These are phyloP conservation scores for Septoria linicola DNA, from an alignment of 2,329 filamentous ascomycete species.

Conservation along the genomic window DNA sequence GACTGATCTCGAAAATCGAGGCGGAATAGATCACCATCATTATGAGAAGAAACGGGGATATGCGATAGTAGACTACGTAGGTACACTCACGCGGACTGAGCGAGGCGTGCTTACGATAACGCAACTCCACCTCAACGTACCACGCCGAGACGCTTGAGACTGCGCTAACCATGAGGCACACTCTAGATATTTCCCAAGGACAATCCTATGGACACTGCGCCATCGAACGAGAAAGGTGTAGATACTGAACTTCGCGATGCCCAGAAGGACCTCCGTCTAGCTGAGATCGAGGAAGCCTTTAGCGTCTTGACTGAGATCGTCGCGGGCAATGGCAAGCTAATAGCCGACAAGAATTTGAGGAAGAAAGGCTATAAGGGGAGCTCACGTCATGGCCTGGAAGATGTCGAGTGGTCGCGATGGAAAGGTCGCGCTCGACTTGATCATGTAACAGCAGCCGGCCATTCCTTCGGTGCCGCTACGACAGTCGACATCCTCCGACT, in stretches of 20 bases:
- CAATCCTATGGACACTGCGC: conserved; percentile 48
- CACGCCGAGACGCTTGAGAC: too few species aligned
- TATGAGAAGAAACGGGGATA: conserved; percentile 32
- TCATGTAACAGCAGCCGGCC: conserved; percentile 62
- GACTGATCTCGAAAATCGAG: conserved; percentile 32
- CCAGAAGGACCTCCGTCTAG: conserved; percentile 62
- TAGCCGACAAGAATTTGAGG: conserved; percentile 56
- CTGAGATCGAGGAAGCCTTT: conserved; percentile 65
- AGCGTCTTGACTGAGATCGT: conserved; percentile 57
- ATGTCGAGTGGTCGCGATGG: conserved; percentile 59
- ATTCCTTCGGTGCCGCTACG: conserved; percentile 67
- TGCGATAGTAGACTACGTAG: conserved; percentile 49
- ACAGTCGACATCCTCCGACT: conserved; percentile 60
- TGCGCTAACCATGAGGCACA: too few species aligned
- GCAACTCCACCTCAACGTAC: too few species aligned
- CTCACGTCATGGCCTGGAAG: conserved; percentile 58
- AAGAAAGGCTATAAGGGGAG: conserved; percentile 59
- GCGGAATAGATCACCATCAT: conserved; percentile 29
- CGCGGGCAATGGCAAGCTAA: conserved; percentile 52
- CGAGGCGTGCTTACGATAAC: too few species aligned
- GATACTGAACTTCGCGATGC: conserved; percentile 60
- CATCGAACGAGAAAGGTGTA: conserved; percentile 59
- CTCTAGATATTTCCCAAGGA: conserved; percentile 56
- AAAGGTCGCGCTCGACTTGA: conserved; percentile 55
- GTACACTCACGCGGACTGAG: neutral